Base-by-base conservation (phyloP, 164 flowering plant genomes). In the Platanus orientalis region DNA sequence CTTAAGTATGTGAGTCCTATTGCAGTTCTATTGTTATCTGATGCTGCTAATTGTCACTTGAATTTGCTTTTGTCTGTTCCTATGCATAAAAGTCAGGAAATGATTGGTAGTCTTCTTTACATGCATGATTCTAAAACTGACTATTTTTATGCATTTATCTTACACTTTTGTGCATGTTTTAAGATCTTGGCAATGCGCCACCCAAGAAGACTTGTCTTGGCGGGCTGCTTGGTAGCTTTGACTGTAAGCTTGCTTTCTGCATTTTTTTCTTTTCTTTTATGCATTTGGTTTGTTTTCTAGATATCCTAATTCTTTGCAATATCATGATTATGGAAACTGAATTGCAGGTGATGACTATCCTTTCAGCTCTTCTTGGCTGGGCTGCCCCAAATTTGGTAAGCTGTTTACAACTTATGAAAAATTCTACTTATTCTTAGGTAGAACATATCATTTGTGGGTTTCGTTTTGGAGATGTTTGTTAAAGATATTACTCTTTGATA, bases 141-240 rank as follows among this genome's bases (percentile, higher is more conserved):
- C 32, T 28, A 29, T 3, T 51, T 28, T 39, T 10, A 36, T 36
- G 19, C 44, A 32, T 59, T 63, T 59, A 30, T 30, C 40, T 74
- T 30, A 71, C 64, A 65, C 44, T 60, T 4, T 68, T n/a, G 57
- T 72, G 36, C 48, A 54, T 81, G 61, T 63, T 72, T 61, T 27
- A 42, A 95, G 99, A 92, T 95, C 68, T 76, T 95, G 84, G 99
- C 99, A 36, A 95, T 95, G 99, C 92, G 99, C 28, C 85, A 95
- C 65, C 98, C 99, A 7, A 81, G 98, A 64, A 83, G 93, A 74
- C 82, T 84, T 69, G 97, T 95, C 57, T 80, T 95, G 72, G 65
- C 85, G 14, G 99, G 99, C 56, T 95, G 99, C 80, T 76, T 95
- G 30, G 58, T 80, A 49, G 86, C 99, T 67, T 66, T 95, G 55